A percentile compares a stretch with the other conserved stretches of the same genome.
These are phyloP conservation scores for Plasmodium berghei DNA, from an alignment of 169 alveolate genomes.

Conservation along the genomic window DNA sequence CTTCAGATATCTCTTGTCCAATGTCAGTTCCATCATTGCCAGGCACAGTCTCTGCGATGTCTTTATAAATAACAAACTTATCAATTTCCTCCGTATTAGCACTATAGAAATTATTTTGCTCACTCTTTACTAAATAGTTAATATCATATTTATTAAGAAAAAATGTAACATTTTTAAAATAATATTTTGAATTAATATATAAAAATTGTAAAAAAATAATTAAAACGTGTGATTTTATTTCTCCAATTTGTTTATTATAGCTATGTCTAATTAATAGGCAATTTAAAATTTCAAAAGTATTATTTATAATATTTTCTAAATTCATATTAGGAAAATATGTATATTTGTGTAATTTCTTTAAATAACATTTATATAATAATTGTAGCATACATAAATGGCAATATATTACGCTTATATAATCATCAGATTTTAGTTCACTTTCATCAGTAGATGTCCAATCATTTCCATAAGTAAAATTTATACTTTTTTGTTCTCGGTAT, in stretches of 20 bases:
- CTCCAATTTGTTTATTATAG: constrained; percentile 28
- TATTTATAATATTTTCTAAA: constrained; percentile 35
- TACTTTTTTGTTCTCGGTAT: not conserved
- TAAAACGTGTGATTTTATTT: constrained; percentile 15
- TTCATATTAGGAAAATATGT: constrained; percentile 17
- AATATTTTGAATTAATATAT: constrained; percentile 58
- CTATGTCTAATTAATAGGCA: constrained; percentile 48
- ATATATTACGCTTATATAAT: constrained; percentile 27
- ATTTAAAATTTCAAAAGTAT: constrained; percentile 28
- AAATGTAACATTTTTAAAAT: constrained; percentile 37
- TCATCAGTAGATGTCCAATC: too few relatives aligned
- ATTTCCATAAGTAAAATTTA: not conserved
- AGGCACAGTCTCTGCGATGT: not conserved
- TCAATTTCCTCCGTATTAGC: not conserved
- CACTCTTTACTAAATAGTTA: constrained; percentile 44
- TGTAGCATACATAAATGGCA: constrained; percentile 55
- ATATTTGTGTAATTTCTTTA: constrained; percentile 30
- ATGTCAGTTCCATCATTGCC: not conserved
- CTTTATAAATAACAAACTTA: not conserved
- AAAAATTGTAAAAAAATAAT: constrained; percentile 52
- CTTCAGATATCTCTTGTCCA: not conserved
- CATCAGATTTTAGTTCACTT: not conserved
- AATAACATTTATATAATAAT: constrained; percentile 43
- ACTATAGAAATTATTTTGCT: not conserved
- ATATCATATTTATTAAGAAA: constrained; percentile 60